Conservation (phyloP, 257 asterid genomes). For the Henckelia pumila region DNA sequence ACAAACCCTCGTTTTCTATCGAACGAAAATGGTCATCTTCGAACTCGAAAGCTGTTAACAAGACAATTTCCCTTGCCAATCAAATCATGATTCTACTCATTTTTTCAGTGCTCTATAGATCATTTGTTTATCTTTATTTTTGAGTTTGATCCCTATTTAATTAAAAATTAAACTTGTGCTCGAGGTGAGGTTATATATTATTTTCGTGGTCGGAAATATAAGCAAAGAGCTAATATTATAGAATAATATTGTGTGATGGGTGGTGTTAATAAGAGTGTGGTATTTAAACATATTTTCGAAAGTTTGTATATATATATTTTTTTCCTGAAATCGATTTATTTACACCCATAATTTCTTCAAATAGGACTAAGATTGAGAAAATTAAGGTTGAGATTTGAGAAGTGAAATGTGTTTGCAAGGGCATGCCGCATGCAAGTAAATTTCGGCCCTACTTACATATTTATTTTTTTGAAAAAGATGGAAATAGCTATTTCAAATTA, state of each 20-base stretch:
- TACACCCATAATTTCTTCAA: not conserved
- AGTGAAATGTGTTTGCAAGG: too few species aligned
- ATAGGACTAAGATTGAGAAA: not conserved
- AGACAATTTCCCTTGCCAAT: conserved; percentile 36
- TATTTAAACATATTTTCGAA: conserved; percentile 5
- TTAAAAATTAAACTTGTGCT: not conserved
- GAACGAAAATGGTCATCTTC: conserved; percentile 46
- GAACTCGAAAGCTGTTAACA: too few species aligned
- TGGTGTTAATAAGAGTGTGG: conserved; percentile 23
- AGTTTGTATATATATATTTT: too few species aligned
- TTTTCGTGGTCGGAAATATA: not conserved
- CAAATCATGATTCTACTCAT: conserved; percentile 39
- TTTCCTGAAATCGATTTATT: too few species aligned
- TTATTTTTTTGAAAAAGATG: too few species aligned
- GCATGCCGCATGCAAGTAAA: too few species aligned
- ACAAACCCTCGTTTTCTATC: conserved; percentile 39
- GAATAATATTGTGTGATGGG: not conserved
- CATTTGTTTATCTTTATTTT: conserved; percentile 15
- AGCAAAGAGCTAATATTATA: not conserved
- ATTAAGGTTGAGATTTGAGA: not conserved
- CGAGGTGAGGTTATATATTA: not conserved
- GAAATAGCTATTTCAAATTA: too few species aligned
- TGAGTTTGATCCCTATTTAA: conserved; percentile 11
- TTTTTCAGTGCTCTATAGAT: conserved; percentile 24
- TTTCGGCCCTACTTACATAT: too few species aligned